Evolutionary conservation across 306 rosid species (phyloP).

Genomic region (Corylus heterophylla): DNA sequence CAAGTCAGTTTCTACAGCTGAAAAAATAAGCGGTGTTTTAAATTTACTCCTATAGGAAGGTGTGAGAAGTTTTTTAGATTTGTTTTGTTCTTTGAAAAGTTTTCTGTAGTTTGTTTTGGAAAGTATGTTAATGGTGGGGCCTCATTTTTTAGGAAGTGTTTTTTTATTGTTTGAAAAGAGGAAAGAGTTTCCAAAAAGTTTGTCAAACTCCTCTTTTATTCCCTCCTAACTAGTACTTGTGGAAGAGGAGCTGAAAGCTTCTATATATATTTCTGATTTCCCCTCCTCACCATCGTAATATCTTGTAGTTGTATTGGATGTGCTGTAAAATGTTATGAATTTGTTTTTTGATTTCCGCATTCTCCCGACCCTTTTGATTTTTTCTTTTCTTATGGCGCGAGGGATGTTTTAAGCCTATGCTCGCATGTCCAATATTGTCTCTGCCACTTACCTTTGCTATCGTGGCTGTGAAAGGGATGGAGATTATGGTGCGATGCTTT

Average conservation of each 20-base stretch:
- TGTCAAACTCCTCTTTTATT: neutral
- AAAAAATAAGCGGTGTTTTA: too few relatives aligned
- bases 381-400: slow-evolving; percentile 36
- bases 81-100: too few relatives aligned
- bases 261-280: neutral
- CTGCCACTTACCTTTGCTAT: slow-evolving; percentile 33
- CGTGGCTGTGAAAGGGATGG: slow-evolving; percentile 29
- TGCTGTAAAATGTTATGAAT: slow-evolving; percentile 26
- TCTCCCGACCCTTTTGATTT: slow-evolving; percentile 34
- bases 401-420: slow-evolving; percentile 49
- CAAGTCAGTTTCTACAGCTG: too few relatives aligned
- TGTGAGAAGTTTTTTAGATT: too few relatives aligned
- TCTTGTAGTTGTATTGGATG: slow-evolving; percentile 11
- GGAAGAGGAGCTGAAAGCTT: neutral
- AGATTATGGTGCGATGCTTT: slow-evolving; percentile 32
- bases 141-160: too few relatives aligned
- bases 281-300: slow-evolving; percentile 1
- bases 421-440: slow-evolving; percentile 41
- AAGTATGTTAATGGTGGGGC: too few relatives aligned
- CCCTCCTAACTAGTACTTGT: neutral
- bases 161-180: too few relatives aligned
- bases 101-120: too few relatives aligned
- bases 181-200: too few relatives aligned
- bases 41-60: too few relatives aligned
- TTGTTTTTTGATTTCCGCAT: slow-evolving; percentile 22